Base-by-base conservation (phyloP, 2,329 filamentous ascomycete genomes). In the Pseudogymnoascus sp. region DNA sequence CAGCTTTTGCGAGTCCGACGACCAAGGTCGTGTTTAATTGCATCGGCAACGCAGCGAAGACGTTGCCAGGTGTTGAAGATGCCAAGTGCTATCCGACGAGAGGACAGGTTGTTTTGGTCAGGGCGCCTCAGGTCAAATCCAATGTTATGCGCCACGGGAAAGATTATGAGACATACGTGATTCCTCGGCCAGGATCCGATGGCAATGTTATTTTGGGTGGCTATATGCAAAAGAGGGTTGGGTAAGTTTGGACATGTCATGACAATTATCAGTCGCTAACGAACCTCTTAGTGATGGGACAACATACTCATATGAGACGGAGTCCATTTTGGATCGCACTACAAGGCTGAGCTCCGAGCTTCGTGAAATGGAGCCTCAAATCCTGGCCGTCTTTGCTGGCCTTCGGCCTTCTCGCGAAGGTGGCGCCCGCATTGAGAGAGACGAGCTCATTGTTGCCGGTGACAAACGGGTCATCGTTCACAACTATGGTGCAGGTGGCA, bases 401-500 rank as follows among this genome's bases (percentile, higher is more conserved):
- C 67, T 75, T 7, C 67, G 75, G 10, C 75, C 75, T 1, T 77
- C 75, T 1, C 73, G 75, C 1, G 70, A 75, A 57, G 80, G 71
- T 6, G 74, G 74, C 3, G 67, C 73, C 10, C 69, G 74, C 29
- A 64, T 75, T 4, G 73, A 75, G 65, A 64, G 69, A 1, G 76
- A 74, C 42, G 62, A 61, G 12, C 68, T 65, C 7, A 75, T 18
- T 0, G 67, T 76, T 2, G 64, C 63, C 1, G 73, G 70, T 5
- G 65, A 66, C 2, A 64, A 60, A 1, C 61, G 60, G 3, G 23
- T 71, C 12, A 65, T 76, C 1, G 67, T 79, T 6, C 77, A 78
- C 66, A 78, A 79, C 62, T 79, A 80, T 66, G 78, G 78, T 5
- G 78, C 77, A 5, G 77, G 78, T 1, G 78, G 78, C 5, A 77